A percentile compares a stretch with the other conserved stretches of the same genome.
Conservation (phyloP, 306 rosid species). For the Cicer yamashitae region DNA sequence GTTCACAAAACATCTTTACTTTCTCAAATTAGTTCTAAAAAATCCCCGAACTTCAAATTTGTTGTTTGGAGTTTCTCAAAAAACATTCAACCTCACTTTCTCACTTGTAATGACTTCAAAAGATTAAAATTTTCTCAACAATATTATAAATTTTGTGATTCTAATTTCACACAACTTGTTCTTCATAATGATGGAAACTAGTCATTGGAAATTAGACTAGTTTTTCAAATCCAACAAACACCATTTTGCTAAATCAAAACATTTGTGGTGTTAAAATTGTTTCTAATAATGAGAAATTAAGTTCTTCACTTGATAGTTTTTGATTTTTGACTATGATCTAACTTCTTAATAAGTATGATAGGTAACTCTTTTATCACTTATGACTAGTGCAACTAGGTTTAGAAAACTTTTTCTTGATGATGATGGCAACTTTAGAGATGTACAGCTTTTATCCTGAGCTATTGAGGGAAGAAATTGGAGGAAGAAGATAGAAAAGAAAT, state of each 20-base stretch:
- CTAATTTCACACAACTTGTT: conserved; percentile 49
- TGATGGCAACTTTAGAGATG: conserved; percentile 62
- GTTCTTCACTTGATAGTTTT: conserved; percentile 26
- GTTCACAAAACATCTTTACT: conserved; percentile 43
- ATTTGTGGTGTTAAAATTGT: conserved; percentile 22
- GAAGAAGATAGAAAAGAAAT: no score
- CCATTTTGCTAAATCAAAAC: conserved; percentile 62
- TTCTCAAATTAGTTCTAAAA: conserved; percentile 67
- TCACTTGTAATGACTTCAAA: conserved; percentile 50
- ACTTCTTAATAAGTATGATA: conserved; percentile 33
- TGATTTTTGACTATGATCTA: conserved; percentile 35
- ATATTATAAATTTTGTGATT: not conserved
- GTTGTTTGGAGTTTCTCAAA: conserved; percentile 56
- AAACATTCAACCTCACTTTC: conserved; percentile 30
- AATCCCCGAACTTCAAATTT: conserved; percentile 28
- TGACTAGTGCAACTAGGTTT: conserved; percentile 52
- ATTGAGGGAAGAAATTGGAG: no score
- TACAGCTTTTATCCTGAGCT: no score
- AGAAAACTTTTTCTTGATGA: conserved; percentile 65
- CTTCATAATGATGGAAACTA: conserved; percentile 55
- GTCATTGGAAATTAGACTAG: conserved; percentile 60
- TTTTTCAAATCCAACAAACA: conserved; percentile 65
- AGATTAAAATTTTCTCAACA: conserved; percentile 53
- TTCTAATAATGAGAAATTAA: conserved; percentile 55
- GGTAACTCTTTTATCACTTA: conserved; percentile 49